Conservation (phyloP, 1,284 basidiomycete species). For the Schizophyllum amplum region DNA sequence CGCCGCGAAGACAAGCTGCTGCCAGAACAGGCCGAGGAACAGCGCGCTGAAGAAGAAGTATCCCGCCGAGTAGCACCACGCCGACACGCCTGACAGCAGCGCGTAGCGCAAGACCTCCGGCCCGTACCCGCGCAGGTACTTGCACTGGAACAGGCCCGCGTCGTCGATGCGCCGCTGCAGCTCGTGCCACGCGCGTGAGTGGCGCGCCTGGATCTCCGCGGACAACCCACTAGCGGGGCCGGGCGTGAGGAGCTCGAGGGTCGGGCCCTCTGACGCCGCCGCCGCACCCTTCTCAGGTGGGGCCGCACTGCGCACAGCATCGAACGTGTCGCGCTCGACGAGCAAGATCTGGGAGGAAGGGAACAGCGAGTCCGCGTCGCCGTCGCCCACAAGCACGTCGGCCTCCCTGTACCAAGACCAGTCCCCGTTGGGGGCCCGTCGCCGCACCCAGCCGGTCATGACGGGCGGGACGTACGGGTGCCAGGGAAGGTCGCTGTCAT, state of each 20-base stretch:
- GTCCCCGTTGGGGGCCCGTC: conserved; percentile 32
- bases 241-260: conserved; percentile 28
- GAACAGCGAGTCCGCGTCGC: conserved; percentile 19
- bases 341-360: conserved; percentile 58
- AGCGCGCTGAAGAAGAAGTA: conserved; percentile 71
- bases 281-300: conserved; percentile 12
- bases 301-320: background rate
- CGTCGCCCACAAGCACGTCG: conserved; percentile 28
- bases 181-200: conserved; percentile 74
- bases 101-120: conserved; percentile 78
- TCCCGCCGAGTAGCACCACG: conserved; percentile 51
- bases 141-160: conserved; percentile 83
- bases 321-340: conserved; percentile 29
- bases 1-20: conserved; percentile 88
- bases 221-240: conserved; percentile 44
- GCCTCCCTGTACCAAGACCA: conserved; percentile 60
- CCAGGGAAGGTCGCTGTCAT: conserved; percentile 56
- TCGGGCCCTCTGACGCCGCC: conserved; percentile 38
- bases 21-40: conserved; percentile 86
- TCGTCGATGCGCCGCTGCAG: conserved; percentile 72
- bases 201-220: conserved; percentile 54
- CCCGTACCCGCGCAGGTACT: conserved; percentile 84
- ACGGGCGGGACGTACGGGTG: conserved; percentile 84
- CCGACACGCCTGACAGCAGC: conserved; percentile 52
- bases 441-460: conserved; percentile 73